Conservation (phyloP, 345 rosid species). For the Acer negundo region DNA sequence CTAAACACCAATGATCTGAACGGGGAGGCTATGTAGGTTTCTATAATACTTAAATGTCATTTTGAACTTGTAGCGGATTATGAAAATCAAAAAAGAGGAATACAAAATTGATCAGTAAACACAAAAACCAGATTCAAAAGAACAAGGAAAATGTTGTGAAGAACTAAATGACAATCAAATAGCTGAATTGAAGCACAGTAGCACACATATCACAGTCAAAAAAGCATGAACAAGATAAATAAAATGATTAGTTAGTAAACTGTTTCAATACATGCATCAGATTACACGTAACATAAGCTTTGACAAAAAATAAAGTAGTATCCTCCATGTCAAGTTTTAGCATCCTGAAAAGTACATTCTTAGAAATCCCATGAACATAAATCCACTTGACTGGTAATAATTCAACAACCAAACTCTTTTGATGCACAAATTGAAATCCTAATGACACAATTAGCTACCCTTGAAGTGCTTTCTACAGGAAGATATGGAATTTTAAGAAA, state of each 20-base stretch:
- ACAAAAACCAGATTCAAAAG: neutral
- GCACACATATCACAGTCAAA: constrained; percentile 20
- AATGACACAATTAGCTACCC: neutral
- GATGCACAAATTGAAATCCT: neutral
- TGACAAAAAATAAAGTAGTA: neutral
- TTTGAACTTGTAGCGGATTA: neutral
- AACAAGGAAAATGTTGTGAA: neutral
- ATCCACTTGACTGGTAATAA: constrained; percentile 5
- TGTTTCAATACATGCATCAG: neutral
- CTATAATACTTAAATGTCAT: neutral
- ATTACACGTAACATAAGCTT: neutral
- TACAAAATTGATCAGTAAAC: neutral
- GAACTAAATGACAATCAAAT: constrained; percentile 50
- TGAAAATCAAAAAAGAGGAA: neutral
- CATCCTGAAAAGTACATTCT: neutral
- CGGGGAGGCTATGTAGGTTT: neutral
- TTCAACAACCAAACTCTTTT: neutral
- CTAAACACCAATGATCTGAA: neutral
- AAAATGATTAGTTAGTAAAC: neutral
- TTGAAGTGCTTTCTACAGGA: neutral
- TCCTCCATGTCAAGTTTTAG: neutral
- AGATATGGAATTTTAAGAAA: neutral
- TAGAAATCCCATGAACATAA: neutral
- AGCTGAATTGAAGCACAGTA: constrained; percentile 53
- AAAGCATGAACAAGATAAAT: constrained; percentile 11